Conservation (phyloP, 2,329 filamentous ascomycete genomes). For the Bimuria novae-zelandiae region DNA sequence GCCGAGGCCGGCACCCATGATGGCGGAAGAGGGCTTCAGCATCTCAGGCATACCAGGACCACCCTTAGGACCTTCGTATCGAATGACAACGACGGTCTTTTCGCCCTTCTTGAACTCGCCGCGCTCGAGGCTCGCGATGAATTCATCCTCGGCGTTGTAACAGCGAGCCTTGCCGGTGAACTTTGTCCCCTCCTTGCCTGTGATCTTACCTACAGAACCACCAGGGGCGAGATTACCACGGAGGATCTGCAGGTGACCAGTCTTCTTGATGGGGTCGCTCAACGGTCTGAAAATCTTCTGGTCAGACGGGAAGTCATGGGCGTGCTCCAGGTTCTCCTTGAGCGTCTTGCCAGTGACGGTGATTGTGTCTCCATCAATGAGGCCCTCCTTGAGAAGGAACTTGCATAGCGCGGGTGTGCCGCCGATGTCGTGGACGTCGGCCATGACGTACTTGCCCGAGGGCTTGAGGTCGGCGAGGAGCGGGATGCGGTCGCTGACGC, state of each 20-base stretch:
- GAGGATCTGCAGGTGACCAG: constrained; percentile 75
- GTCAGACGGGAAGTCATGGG: constrained; percentile 67
- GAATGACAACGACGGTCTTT: constrained; percentile 76
- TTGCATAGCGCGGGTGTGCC: constrained; percentile 57
- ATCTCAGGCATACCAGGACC: constrained; percentile 78
- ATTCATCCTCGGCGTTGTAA: constrained; percentile 71
- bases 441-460: constrained; percentile 59
- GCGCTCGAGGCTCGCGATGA: constrained; percentile 68
- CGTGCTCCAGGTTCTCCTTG: constrained; percentile 57
- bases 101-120: constrained; percentile 75
- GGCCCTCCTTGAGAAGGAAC: constrained; percentile 55
- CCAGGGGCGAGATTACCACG: constrained; percentile 71
- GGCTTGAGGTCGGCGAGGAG: constrained; percentile 58
- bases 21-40: constrained; percentile 72
- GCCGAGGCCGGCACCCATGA: constrained; percentile 75
- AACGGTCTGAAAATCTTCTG: constrained; percentile 73
- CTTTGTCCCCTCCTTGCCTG: constrained; percentile 71
- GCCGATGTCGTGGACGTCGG: constrained; percentile 63
- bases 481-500: constrained; percentile 55
- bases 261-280: constrained; percentile 70
- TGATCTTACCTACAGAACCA: constrained; percentile 75
- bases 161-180: constrained; percentile 73
- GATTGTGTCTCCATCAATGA: constrained; percentile 54
- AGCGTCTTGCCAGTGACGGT: constrained; percentile 58
- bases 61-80: constrained; percentile 74